Evolutionary conservation across 164 flowering plant genomes (phyloP).

Genomic region (Buxus sempervirens): DNA sequence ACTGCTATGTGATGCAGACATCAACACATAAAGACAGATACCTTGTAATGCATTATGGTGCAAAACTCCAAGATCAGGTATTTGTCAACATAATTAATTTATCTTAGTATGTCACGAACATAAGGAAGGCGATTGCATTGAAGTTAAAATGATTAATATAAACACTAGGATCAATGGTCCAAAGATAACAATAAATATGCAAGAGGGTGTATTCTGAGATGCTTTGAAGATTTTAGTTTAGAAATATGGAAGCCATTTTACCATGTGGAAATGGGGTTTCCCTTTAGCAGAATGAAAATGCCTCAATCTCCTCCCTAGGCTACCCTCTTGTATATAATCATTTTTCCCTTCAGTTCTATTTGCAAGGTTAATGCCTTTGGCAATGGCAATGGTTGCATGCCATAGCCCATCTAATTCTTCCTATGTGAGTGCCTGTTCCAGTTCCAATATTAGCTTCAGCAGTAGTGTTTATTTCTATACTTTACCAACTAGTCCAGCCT

Average conservation of each 20-base stretch:
- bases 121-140: no score
- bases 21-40: no score
- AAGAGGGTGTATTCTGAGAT: no score
- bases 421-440: conserved; percentile 12
- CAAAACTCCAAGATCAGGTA: no score
- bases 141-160: no score
- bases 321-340: background rate
- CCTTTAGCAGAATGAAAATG: conserved; percentile 9
- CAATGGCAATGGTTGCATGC: background rate
- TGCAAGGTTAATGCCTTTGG: background rate
- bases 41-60: no score
- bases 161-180: no score
- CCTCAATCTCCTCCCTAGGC: conserved; percentile 1
- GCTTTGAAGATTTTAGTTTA: conserved; percentile 21
- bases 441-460: conserved; percentile 21
- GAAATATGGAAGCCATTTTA: background rate
- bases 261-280: conserved; percentile 4
- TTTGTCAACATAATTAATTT: no score
- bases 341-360: background rate
- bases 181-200: no score
- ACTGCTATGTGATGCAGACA: no score
- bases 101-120: no score
- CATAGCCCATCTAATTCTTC: no score
- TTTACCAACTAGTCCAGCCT: conserved; percentile 31
- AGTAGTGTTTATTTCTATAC: conserved; percentile 19